Conservation (phyloP, 2,329 filamentous ascomycete genomes). For the Aspergillus calidoustus region DNA sequence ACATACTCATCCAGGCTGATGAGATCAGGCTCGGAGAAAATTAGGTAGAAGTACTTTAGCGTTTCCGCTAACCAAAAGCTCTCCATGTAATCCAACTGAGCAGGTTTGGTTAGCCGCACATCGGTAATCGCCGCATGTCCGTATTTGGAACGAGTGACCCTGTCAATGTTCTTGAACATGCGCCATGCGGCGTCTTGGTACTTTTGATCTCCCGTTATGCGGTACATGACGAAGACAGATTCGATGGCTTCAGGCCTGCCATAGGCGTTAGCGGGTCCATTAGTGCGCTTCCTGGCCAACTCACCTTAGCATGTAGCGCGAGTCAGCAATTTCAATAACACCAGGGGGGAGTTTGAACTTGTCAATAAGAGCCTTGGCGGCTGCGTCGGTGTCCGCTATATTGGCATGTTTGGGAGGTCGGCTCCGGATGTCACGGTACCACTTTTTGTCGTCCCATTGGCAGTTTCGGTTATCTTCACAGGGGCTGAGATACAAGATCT, state of each 20-base stretch:
- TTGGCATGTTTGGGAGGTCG: slow-evolving; percentile 24
- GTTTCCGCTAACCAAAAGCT: slow-evolving; percentile 54
- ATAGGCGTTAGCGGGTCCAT: neutral
- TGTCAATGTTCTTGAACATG: slow-evolving; percentile 55
- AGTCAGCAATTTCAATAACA: slow-evolving; percentile 31
- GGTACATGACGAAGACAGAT: slow-evolving; percentile 64
- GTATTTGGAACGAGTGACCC: slow-evolving; percentile 47
- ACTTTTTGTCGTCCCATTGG: slow-evolving; percentile 57
- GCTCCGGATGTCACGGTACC: slow-evolving; percentile 35
- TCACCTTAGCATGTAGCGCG: slow-evolving; percentile 39
- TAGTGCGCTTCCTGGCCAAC: neutral
- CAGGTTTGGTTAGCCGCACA: slow-evolving; percentile 38
- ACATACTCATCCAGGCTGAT: slow-evolving; percentile 51
- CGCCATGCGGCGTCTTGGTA: slow-evolving; percentile 54
- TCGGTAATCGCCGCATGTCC: slow-evolving; percentile 51
- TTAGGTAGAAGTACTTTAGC: slow-evolving; percentile 52
- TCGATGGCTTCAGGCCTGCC: slow-evolving; percentile 62
- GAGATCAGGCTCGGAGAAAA: slow-evolving; percentile 46
- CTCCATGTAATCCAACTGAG: slow-evolving; percentile 47
- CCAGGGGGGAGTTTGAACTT: slow-evolving; percentile 32
- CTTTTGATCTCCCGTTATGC: slow-evolving; percentile 59
- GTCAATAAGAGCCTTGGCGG: slow-evolving; percentile 28
- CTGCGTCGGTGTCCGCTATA: slow-evolving; percentile 23
- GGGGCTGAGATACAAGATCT: slow-evolving; percentile 57
- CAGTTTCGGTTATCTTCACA: slow-evolving; percentile 54